Conservation (phyloP, 768 basidiomycete species). For the Kwoniella mangroviensis region DNA sequence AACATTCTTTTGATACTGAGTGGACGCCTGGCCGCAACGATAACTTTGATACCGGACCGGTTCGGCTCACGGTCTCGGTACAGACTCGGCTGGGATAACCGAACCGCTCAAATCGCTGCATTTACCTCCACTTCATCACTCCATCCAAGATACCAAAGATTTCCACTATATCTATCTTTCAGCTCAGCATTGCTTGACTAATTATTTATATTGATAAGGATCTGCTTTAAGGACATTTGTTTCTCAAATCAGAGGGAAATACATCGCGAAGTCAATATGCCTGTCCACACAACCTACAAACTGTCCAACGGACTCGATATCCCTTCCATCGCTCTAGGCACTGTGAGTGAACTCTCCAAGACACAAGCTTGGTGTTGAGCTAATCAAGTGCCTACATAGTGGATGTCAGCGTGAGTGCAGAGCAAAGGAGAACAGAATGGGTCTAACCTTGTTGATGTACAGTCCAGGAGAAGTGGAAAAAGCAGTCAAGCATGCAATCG, state of each 20-base stretch:
- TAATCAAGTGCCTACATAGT: neutral
- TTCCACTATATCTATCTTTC: no score
- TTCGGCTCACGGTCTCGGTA: no score
- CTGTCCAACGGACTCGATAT: constrained; percentile 64
- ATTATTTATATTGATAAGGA: no score
- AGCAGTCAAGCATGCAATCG: constrained; percentile 52
- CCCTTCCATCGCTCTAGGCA: constrained; percentile 73
- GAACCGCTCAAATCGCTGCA: no score
- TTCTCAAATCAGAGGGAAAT: neutral
- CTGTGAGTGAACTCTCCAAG: constrained; percentile 32
- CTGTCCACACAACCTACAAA: constrained; percentile 38
- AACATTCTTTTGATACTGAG: no score
- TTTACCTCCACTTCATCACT: no score
- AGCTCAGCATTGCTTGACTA: no score
- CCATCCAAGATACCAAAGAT: no score
- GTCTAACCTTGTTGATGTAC: neutral
- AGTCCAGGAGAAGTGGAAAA: constrained; percentile 50
- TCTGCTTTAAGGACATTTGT: no score
- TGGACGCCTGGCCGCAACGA: no score
- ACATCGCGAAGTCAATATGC: neutral
- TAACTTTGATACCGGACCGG: no score
- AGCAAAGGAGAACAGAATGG: neutral
- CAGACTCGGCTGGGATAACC: no score
- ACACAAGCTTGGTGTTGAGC: neutral
- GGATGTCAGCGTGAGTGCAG: constrained; percentile 2